Evolutionary conservation across 805 yeast species (phyloP), one percentile per base, ranked within the genome.

Genomic region (Yarrowia phangngaensis): DNA sequence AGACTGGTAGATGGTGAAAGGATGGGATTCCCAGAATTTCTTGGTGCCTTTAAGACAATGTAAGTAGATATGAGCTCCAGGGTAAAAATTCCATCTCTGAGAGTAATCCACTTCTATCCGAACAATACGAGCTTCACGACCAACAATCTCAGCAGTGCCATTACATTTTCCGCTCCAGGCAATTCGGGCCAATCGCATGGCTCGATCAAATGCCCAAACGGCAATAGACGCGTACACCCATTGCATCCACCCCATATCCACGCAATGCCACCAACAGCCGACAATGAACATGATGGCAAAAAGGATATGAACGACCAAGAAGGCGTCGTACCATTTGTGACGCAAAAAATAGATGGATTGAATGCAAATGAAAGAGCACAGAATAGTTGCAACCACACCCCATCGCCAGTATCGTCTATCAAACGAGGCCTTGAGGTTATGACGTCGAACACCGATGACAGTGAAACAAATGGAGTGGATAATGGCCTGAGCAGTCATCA

Each of bases 21-120:
- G 90, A 61, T 83, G 88, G 4, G 82, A 75, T 60, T 82, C 86
- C 79, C 81, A 80, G 61, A 80, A 78, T 24, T 71, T 63, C 28
- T 71, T 64, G 3, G 64, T 59, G 13, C 73, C 69, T 33, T 74
- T 66, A 51, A 80, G 54, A 60, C 82, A 78, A 64, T 80, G 73
- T 27, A 84, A 63, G 57, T 69, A 82, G 1, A 72, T 77, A 60
- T 66, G 77, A 12, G 74, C 68, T 20, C 85, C 83, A 2, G 87
- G 81, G 51, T 58, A 64, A 15, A 72, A 66, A 30, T 66, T 67
- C 72, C 80, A 75, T 46, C 58, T 59, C 4, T 59, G 58, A 14
- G 86, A 82, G 49, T 65, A 58, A 19, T 47, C 46, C 35, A 64
- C 51, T 6, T 59, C 54, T 27, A 62, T 34, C 26, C 57, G 60